Evolutionary conservation across 805 yeast species (phyloP), one percentile per base, ranked within the genome.

Genomic region (Blastobotrys americana): DNA sequence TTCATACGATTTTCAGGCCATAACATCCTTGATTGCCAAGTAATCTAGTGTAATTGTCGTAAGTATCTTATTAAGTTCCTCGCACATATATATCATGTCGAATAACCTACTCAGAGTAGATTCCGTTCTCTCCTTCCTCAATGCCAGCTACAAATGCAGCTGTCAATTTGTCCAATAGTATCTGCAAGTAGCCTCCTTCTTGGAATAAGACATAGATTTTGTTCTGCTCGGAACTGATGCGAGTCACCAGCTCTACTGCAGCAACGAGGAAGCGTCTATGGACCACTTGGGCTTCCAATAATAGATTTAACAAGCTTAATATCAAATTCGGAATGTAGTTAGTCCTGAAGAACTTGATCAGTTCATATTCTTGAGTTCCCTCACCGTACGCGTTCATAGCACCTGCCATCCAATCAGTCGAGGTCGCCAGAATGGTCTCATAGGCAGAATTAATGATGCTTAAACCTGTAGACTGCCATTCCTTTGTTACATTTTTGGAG

Each of bases 251-350:
- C 2, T 71, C 70, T 39, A 78, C 68, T 0, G 90, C 89, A 45
- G 72, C 73, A 34, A 63, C 61, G 45, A 80, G 66, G 51, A 78
- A 77, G 37, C 67, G 68, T n/a, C 61, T 55, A 28, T 70, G 65
- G 19, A 61, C 47, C 8, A 47, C 41, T 40, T 65, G 60, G 5
- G 78, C 74, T 19, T 68, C 70, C 6, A 71, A 61, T 37, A 76
- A 62, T 9, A 82, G 73, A 39, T 74, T 75, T 52, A 84, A 76
- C 41, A 84, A 66, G 53, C 82, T 84, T 44, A 82, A 76, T 28
- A 86, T 71, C 44, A 87, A 61, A 51, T 73, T 74, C 13, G 97
- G 96, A 4, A 86, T 73, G 61, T 86, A 88, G 16, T 78, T 61
- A 8, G 78, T 69, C 55, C 95, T 74, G 41, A 84, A 67, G 42